Evolutionary conservation across 306 rosid species (phyloP).

Genomic region (Rosa rugosa): DNA sequence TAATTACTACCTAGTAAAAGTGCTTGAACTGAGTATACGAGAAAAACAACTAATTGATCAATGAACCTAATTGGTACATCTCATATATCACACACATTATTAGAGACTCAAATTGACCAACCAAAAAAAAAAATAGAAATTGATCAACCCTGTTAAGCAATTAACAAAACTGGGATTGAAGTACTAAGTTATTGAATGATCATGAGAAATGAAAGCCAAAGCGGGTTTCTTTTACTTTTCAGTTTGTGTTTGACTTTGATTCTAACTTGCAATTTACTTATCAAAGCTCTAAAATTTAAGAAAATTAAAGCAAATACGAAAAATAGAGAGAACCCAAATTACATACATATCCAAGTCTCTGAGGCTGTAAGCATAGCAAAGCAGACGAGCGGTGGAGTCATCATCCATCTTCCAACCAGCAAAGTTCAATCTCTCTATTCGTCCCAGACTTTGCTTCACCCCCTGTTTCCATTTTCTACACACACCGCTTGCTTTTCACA

Average conservation of each 20-base stretch:
- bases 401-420: conserved; percentile 92
- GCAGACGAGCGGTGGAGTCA: too few species aligned
- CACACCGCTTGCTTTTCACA: conserved; percentile 68
- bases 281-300: neutral
- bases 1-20: neutral
- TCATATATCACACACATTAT: neutral
- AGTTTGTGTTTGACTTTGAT: neutral
- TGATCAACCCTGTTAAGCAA: neutral
- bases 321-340: neutral
- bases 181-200: neutral
- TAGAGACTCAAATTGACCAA: neutral
- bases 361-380: too few species aligned
- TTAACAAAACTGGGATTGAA: neutral
- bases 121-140: neutral
- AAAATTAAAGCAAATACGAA: neutral
- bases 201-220: neutral
- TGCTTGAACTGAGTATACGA: conserved; percentile 54
- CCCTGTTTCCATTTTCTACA: conserved; percentile 94
- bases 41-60: neutral
- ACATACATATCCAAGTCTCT: conserved; percentile 81
- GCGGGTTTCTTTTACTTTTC: conserved; percentile 1
- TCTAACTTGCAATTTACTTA: neutral
- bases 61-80: neutral
- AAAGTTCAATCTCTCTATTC: conserved; percentile 64
- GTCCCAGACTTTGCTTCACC: conserved; percentile 66